Percentiles rank a stretch among this genome's conserved stretches.
phyloP scores from a whole-genome alignment of 2,329 filamentous ascomycete species.

The Paramyrothecium roridum region DNA sequence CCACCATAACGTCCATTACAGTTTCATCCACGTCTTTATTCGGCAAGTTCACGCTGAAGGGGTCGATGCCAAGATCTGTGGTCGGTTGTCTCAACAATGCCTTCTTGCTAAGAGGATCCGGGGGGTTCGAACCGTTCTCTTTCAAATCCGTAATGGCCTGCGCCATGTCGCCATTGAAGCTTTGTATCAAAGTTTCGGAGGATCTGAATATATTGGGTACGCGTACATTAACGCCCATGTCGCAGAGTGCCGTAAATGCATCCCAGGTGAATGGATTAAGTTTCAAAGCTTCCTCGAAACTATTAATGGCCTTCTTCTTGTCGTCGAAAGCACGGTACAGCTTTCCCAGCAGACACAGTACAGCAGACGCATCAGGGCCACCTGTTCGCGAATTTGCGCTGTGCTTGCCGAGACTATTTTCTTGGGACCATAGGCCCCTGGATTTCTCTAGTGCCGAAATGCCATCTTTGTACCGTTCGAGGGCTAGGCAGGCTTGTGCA shows the following conservation, averaged over 20 bases:
- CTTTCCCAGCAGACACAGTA: slow-evolving; percentile 83
- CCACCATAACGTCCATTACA: slow-evolving; percentile 35
- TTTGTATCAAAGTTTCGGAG: slow-evolving; percentile 50
- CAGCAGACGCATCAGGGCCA: slow-evolving; percentile 77
- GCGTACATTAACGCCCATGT: slow-evolving; percentile 78
- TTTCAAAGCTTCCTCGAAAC: slow-evolving; percentile 85
- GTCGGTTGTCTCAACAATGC: slow-evolving; percentile 32
- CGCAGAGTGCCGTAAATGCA: slow-evolving; percentile 84
- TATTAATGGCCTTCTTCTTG: slow-evolving; percentile 78
- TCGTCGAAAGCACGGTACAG: slow-evolving; percentile 80
- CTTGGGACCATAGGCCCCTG: slow-evolving; percentile 69
- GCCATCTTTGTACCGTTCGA: slow-evolving; percentile 79
- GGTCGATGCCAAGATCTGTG: slow-evolving; percentile 39
- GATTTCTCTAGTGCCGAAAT: slow-evolving; percentile 81
- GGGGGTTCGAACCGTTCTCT: slow-evolving; percentile 28
- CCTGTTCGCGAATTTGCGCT: slow-evolving; percentile 71
- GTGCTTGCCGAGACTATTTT: slow-evolving; percentile 79
- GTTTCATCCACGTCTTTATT: slow-evolving; percentile 37
- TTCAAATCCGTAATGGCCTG: slow-evolving; percentile 25
- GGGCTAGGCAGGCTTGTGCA: slow-evolving; percentile 79
- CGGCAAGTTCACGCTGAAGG: slow-evolving; percentile 46
- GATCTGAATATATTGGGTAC: slow-evolving; percentile 84
- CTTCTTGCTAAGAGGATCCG: slow-evolving; percentile 40
- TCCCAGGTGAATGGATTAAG: slow-evolving; percentile 98
- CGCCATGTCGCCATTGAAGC: slow-evolving; percentile 36